Evolutionary conservation across 2,329 filamentous ascomycete species (phyloP), one percentile per base, ranked within the genome.

Genomic region (Ceratocystiopsis brevicomis): DNA sequence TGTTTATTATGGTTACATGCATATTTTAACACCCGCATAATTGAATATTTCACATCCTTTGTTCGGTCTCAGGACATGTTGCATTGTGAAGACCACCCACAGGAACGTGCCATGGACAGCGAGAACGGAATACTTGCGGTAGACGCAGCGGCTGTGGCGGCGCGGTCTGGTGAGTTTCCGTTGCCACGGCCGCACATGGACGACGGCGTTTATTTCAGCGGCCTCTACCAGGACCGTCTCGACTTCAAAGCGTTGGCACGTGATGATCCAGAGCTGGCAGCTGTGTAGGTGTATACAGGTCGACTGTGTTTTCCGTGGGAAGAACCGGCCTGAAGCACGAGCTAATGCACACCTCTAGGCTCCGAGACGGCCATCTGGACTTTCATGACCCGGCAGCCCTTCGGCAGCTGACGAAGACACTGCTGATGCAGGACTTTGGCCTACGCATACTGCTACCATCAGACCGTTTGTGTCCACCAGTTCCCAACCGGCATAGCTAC

Each of bases 391-490:
- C 87, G 5, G 63, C 68, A 41, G 75, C 83, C 18, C 73, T 93
- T 10, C 73, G 81, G 73, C 86, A 77, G 51, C 66, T 96, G 40
- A 92, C 87, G 12, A 86, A 81, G 54, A 78, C 78, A 16, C 67
- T 95, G 2, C 66, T 96, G 16, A 73, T 72, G 46, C 61, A 71
- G 14, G 79, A 95, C 57, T 96, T 95, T 57, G 69, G 67, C 13
- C 60, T 96, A 10, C 54, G 64, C 1, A 62, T 95, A 14, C 66
- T 78, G 6, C 65, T 96, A 1, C 86, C 86, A 0, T 61, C 71
- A 21, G 77, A 94, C 57, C 69, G 88, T 18, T 66, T 98, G 1
- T 96, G 88, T 55, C 90, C 88, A 13, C 84, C 87, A 1, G 81
- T 93, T 56, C 68, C 70, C 0, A 73, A 73, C 47, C 76, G 86